Base-by-base conservation (phyloP, 83 land plant species). In the Larix sibirica region DNA sequence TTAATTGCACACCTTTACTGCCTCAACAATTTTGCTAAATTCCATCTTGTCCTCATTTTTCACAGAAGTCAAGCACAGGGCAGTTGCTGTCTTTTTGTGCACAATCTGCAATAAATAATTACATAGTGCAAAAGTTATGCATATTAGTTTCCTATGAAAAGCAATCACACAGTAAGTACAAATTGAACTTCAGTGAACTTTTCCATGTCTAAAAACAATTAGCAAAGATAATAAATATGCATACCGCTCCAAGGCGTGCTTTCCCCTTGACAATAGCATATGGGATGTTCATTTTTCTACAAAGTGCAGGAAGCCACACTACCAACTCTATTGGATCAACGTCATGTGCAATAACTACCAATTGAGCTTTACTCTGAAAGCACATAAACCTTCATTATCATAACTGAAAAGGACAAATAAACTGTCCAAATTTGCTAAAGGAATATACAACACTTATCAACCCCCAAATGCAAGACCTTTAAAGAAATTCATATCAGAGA, bases 261-360 rank as follows among this genome's bases (percentile, higher is more conserved):
- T 94, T 94, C 18, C 96, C 96, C 87, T 94, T 94, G 63, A 94
- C 91, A 85, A 94, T 94, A 54, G 87, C 83, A 74, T 94, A 94
- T 8, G 95, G 96, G 79, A 94, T 81, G 60, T 90, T 90, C 92
- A 94, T 94, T 78, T 94, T 94, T 81, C 95, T 80, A 89, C 96
- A 94, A 73, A 94, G 81, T 16, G 96, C 95, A n/a, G 93, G 96
- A 4, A 94, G 90, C 96, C 96, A 94, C 31, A 94, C 90, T 14
- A 94, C 95, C 75, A 94, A 71, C 85, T 94, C 96, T 63, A 94
- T 93, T 8, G 96, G 95, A 73, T 94, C 97, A 44, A 94, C 97
- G 83, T 94, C 97, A 80, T 93, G 96, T 16, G 97, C 95, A 73
- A 94, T 94, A 14, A 94, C 90, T 13, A 94, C 96, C 70, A 93